Percentiles rank a stretch among this genome's conserved stretches.
Evolutionary conservation across 2,329 filamentous ascomycete species (phyloP).

Genomic region (Colletotrichum sojae): DNA sequence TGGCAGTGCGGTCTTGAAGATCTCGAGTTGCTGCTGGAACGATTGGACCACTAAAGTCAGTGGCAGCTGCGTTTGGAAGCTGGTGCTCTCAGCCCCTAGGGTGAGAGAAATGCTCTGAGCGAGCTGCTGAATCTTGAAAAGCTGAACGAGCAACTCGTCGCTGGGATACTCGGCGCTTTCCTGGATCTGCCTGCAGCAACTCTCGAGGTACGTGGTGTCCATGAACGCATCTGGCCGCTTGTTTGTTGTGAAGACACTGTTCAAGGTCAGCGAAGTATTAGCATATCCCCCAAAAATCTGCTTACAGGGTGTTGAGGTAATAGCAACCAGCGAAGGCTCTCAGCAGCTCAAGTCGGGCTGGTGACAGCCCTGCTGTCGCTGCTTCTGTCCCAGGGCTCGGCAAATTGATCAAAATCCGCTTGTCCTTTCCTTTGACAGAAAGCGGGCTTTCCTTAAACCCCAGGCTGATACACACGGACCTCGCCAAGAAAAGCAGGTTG

Average conservation of each 20-base stretch:
- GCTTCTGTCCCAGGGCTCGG: background rate
- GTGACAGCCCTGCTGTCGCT: conserved; percentile 44
- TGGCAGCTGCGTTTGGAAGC: conserved; percentile 53
- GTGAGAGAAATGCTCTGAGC: conserved; percentile 62
- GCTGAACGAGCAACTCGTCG: conserved; percentile 60
- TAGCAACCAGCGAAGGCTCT: conserved; percentile 65
- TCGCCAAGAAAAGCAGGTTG: conserved; percentile 63
- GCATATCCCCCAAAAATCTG: background rate
- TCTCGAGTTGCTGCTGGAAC: conserved; percentile 60
- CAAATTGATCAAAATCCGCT: conserved; percentile 30
- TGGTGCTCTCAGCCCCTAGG: conserved; percentile 48
- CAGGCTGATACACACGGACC: conserved; percentile 61
- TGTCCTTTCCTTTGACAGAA: conserved; percentile 29
- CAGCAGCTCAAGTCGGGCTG: conserved; percentile 57
- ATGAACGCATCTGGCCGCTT: conserved; percentile 65
- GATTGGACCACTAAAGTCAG: conserved; percentile 58
- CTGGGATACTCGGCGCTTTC: conserved; percentile 58
- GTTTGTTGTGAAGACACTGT: conserved; percentile 59
- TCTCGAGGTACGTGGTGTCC: conserved; percentile 60
- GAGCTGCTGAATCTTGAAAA: conserved; percentile 64
- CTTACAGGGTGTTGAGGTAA: conserved; percentile 64
- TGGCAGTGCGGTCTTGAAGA: conserved; percentile 54
- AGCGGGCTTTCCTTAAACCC: conserved; percentile 52
- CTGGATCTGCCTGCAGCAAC: conserved; percentile 59
- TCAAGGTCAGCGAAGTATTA: background rate